Percentiles rank a stretch among this genome's conserved stretches.
These are phyloP conservation scores for Vaccinium vitisidaea DNA, from an alignment of 148 eudicot genomes.

Conservation along the genomic window DNA sequence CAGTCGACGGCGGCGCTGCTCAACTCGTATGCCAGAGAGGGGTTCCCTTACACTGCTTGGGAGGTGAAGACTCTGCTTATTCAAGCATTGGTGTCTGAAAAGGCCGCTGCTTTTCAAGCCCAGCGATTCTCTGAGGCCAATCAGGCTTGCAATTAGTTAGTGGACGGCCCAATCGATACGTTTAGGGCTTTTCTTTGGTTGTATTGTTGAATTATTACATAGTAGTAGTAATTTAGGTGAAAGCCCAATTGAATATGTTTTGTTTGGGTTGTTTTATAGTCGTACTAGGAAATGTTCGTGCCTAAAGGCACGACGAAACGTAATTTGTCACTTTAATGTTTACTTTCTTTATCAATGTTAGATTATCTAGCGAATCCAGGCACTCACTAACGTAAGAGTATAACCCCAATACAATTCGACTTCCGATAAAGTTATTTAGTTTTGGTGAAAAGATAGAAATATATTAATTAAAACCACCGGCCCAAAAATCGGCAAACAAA, in stretches of 20 bases:
- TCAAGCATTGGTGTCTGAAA: slow-evolving; percentile 57
- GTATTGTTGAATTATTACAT: neutral
- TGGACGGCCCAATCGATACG: neutral
- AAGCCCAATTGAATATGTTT: neutral
- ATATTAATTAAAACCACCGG: too few species aligned
- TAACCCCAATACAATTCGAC: too few species aligned
- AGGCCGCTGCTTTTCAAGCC: slow-evolving; percentile 60
- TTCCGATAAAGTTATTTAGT: too few species aligned
- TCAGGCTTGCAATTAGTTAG: slow-evolving; percentile 46
- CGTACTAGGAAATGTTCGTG: too few species aligned
- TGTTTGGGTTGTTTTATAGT: too few species aligned
- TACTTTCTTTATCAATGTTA: too few species aligned
- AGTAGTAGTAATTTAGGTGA: neutral
- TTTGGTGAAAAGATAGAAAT: too few species aligned
- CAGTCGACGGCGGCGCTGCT: slow-evolving; percentile 76
- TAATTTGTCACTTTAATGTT: too few species aligned
- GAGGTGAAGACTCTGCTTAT: slow-evolving; percentile 68
- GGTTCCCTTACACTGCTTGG: slow-evolving; percentile 74
- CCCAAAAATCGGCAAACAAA: too few species aligned
- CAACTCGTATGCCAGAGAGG: slow-evolving; percentile 79
- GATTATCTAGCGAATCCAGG: too few species aligned
- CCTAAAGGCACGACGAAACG: too few species aligned
- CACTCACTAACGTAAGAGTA: too few species aligned
- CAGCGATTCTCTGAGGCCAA: slow-evolving; percentile 58
- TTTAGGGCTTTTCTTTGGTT: neutral